Percentiles rank a stretch among this genome's conserved stretches.
Conservation (phyloP, 495 filamentous ascomycete genomes). For the Penicillium coffeae region DNA sequence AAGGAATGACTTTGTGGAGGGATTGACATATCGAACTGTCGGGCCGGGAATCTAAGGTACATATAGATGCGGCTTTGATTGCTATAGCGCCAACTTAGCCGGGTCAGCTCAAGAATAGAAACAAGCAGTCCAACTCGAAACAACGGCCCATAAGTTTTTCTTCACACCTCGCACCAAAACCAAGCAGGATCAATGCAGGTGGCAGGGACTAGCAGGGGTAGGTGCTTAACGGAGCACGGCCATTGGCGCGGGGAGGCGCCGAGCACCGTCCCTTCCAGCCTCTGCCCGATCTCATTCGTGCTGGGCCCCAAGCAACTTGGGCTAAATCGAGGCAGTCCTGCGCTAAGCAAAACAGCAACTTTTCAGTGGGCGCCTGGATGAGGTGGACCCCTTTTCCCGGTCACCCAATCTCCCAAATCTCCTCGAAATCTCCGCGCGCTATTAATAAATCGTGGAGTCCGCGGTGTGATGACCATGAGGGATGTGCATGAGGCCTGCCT, state of each 20-base stretch:
- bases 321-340: constrained; percentile 18
- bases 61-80: constrained; percentile 21
- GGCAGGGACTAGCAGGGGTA: constrained; percentile 28
- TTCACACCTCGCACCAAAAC: constrained; percentile 7
- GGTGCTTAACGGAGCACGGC: constrained; percentile 2
- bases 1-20: constrained; percentile 11
- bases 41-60: constrained; percentile 12
- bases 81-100: constrained; percentile 1
- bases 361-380: constrained; percentile 13
- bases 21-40: constrained; percentile 9
- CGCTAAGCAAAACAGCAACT: constrained; percentile 29
- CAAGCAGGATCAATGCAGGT: constrained; percentile 22
- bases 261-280: constrained; percentile 15
- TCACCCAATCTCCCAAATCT: not conserved
- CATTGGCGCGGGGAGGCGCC: constrained; percentile 22
- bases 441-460: constrained; percentile 22
- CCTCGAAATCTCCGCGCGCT: constrained; percentile 22
- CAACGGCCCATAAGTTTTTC: constrained; percentile 2
- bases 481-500: constrained; percentile 22
- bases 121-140: constrained; percentile 23
- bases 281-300: constrained; percentile 15
- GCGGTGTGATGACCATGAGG: constrained; percentile 24
- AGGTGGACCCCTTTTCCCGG: not conserved
- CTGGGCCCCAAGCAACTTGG: constrained; percentile 13
- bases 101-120: constrained; percentile 22